A percentile compares a stretch with the other conserved stretches of the same genome.
These are phyloP conservation scores for Solanum gandarillasii DNA, from an alignment of 257 asterid genomes.

Conservation along the genomic window DNA sequence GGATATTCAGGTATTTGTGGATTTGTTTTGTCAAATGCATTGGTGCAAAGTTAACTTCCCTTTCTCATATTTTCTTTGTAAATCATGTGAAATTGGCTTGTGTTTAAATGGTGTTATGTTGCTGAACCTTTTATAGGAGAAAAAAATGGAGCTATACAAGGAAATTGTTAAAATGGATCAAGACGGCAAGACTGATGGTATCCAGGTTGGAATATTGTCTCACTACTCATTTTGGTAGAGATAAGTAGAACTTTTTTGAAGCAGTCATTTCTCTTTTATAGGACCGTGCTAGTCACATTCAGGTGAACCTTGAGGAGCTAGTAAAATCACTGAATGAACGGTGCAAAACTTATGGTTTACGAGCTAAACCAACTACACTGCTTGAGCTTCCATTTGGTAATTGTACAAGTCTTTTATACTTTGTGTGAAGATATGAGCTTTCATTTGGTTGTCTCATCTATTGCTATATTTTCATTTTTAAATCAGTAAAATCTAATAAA, in stretches of 20 bases:
- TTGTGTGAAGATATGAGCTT: neutral
- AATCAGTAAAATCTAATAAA: neutral
- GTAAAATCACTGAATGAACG: conserved; percentile 79
- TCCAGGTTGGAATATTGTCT: conserved; percentile 40
- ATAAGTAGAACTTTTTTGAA: conserved; percentile 7
- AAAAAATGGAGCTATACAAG: conserved; percentile 86
- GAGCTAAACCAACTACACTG: conserved; percentile 81
- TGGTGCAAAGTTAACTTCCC: neutral
- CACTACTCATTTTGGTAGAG: conserved; percentile 7
- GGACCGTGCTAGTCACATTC: conserved; percentile 72
- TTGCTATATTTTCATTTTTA: neutral
- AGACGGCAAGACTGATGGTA: conserved; percentile 44
- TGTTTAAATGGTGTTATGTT: neutral
- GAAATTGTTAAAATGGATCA: conserved; percentile 79
- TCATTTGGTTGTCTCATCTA: neutral
- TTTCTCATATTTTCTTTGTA: conserved; percentile 3
- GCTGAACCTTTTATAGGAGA: conserved; percentile 41
- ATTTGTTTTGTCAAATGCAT: neutral
- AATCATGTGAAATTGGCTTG: conserved; percentile 1
- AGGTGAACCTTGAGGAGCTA: conserved; percentile 72
- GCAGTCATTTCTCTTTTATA: conserved; percentile 16
- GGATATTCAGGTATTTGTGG: conserved; percentile 74
- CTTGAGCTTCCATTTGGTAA: conserved; percentile 95
- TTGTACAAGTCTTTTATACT: neutral
- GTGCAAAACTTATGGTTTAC: conserved; percentile 89